Conservation (phyloP, 2,329 filamentous ascomycete species). For the Drechslera avenae region DNA sequence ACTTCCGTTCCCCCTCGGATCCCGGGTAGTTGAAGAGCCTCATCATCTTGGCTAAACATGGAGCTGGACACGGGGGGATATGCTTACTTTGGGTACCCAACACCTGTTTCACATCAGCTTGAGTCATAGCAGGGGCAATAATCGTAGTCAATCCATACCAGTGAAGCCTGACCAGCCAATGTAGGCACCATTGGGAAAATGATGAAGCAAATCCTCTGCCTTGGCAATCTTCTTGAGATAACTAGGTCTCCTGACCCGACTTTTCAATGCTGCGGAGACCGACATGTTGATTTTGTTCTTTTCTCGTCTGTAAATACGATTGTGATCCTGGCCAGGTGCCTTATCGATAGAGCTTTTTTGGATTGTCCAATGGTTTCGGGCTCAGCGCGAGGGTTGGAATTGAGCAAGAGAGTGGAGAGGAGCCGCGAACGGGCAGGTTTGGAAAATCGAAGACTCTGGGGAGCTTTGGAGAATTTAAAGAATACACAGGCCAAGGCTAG, state of each 20-base stretch:
- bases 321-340: not conserved
- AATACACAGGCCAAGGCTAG: constrained; percentile 12
- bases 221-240: constrained; percentile 80
- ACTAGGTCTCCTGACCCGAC: constrained; percentile 74
- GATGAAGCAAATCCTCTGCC: constrained; percentile 77
- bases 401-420: constrained; percentile 17
- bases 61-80: not conserved
- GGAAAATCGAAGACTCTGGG: constrained; percentile 1
- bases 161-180: constrained; percentile 93
- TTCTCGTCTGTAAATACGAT: not conserved
- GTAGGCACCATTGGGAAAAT: constrained; percentile 85
- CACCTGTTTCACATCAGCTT: too few species aligned
- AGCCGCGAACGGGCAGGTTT: constrained; percentile 8
- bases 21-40: constrained; percentile 10
- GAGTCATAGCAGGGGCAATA: too few species aligned
- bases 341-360: constrained; percentile 18
- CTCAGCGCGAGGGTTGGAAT: constrained; percentile 1
- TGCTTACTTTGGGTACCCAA: constrained; percentile 79
- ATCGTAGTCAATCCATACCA: constrained; percentile 59
- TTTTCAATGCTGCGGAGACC: constrained; percentile 75
- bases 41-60: not conserved
- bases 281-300: constrained; percentile 42
- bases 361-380: not conserved
- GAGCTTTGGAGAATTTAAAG: constrained; percentile 15
- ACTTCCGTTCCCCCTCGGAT: constrained; percentile 38